Evolutionary conservation across 2,329 filamentous ascomycete genomes (phyloP), one percentile per base, ranked within the genome.

Genomic region (Penicillium sp.): DNA sequence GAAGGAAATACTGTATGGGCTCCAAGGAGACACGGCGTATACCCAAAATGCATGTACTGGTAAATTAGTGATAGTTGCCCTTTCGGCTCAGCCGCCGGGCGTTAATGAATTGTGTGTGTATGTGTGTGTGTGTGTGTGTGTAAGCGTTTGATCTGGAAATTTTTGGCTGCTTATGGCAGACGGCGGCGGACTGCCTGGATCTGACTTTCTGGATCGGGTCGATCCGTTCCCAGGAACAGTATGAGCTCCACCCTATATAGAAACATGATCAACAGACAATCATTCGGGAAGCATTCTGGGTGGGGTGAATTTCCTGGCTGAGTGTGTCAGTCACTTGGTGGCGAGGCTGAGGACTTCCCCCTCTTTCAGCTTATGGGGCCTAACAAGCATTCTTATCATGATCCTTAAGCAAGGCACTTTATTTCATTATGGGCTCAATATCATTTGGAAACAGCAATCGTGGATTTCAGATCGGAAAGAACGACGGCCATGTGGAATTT

Each of bases 1-100:
- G 51, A 39, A 60, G 59, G 56, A 24, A 54, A 58, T 18, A 45
- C 42, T 65, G 56, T 62, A 68, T 59, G 52, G 64, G 65, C 65
- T 67, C 36, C 14, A 54, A 66, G 54, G 59, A 65, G 65, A 61
- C 40, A 60, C 40, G 36, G 56, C 49, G 60, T 58, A 56, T 58
- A 21, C 28, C 54, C n/a, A n/a, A n/a, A 65, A 44, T 23, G 44
- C 48, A 33, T 52, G 56, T 59, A 55, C 14, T 39, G 29, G 34
- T 62, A 62, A 52, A 56, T 51, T 29, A 63, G 48, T 51, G 44
- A 62, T 55, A 61, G 53, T 59, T 55, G 50, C 53, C 55, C 53
- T 61, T 55, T 59, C 58, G 52, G 60, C 45, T 59, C 29, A 56
- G 60, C 58, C 58, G 50, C 60, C 55, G 56, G 59, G 56, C 56